Conservation (phyloP, 768 basidiomycete species). For the Mycena olivaceomarginata region DNA sequence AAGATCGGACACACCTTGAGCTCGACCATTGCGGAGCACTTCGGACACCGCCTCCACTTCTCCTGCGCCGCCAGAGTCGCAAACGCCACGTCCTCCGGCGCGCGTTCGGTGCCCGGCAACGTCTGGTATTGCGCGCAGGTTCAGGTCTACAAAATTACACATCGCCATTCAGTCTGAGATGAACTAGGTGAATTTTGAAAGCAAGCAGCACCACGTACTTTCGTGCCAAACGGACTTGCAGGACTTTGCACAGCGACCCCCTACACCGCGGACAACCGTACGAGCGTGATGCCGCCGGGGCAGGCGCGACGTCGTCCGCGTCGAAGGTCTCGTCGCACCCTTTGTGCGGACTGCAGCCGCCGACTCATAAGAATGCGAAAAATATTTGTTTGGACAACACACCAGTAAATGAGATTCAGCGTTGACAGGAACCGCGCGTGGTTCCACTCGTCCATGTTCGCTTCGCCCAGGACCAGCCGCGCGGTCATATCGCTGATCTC, state of each 20-base stretch:
- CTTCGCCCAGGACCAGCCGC: conserved; percentile 43
- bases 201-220: conserved; percentile 10
- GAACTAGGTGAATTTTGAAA: neutral
- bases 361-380: neutral
- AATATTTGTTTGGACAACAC: neutral
- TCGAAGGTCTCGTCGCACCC: conserved; percentile 47
- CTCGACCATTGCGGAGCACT: conserved; percentile 49
- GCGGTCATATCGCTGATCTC: conserved; percentile 46
- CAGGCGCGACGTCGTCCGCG: conserved; percentile 39
- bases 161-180: neutral
- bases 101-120: conserved; percentile 40
- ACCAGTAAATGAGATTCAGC: conserved; percentile 48
- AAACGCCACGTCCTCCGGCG: conserved; percentile 46
- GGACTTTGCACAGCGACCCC: conserved; percentile 42
- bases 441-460: conserved; percentile 48
- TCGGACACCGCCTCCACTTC: conserved; percentile 48
- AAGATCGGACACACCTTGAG: conserved; percentile 51
- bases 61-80: conserved; percentile 45
- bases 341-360: conserved; percentile 43
- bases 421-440: conserved; percentile 44
- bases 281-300: conserved; percentile 41
- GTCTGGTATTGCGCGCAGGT: conserved; percentile 47
- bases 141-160: conserved; percentile 36
- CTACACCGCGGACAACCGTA: conserved; percentile 47
- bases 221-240: conserved; percentile 48